A percentile compares a stretch with the other conserved stretches of the same genome.
Conservation (phyloP, 202 grass and related monocot species). For the Dendrocalamus latiflorus region DNA sequence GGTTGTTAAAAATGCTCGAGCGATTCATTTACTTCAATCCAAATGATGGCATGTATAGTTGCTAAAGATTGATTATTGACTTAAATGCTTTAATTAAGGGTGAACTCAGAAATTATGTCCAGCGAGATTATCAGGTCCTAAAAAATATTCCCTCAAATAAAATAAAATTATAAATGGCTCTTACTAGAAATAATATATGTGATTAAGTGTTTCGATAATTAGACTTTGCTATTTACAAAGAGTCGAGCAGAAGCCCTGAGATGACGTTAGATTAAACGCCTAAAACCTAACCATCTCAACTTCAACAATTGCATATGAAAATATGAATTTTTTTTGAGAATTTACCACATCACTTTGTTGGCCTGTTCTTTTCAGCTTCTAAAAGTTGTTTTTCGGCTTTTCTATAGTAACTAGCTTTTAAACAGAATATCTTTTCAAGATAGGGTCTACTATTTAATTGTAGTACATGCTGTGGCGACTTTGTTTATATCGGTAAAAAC, state of each 20-base stretch:
- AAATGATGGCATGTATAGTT: neutral
- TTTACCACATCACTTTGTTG: too few species aligned
- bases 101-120: neutral
- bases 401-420: too few species aligned
- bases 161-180: neutral
- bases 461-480: too few species aligned
- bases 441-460: too few species aligned
- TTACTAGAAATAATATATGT: neutral
- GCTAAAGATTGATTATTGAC: neutral
- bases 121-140: accelerated
- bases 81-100: neutral
- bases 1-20: too few species aligned
- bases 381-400: too few species aligned
- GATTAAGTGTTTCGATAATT: neutral
- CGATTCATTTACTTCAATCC: too few species aligned
- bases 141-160: neutral
- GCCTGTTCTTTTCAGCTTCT: too few species aligned
- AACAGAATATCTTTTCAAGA: too few species aligned
- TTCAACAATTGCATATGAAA: neutral
- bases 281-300: neutral
- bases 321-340: too few species aligned
- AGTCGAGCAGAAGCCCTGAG: neutral
- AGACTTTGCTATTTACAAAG: neutral
- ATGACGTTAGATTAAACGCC: neutral
- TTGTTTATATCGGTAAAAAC: too few species aligned